Evolutionary conservation across 2,329 filamentous ascomycete species (phyloP).

Genomic region (Fusarium camptoceras): DNA sequence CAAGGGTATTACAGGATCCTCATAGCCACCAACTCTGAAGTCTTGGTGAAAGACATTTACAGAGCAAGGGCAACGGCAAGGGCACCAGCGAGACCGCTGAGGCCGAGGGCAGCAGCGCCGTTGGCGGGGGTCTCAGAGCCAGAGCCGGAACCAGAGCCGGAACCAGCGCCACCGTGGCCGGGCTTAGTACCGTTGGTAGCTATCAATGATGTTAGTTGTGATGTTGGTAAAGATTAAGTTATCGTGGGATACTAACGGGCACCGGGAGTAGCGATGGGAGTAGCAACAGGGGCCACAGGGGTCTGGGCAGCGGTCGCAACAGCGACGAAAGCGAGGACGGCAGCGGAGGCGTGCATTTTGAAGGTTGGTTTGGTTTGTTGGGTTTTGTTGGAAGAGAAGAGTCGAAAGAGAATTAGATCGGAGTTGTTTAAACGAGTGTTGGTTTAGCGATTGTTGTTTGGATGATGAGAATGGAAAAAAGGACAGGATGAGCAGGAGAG

Average conservation of each 20-base stretch:
- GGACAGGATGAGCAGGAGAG: constrained; percentile 21
- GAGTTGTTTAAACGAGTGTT: constrained; percentile 32
- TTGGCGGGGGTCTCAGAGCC: constrained; percentile 26
- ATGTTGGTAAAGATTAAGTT: constrained; percentile 7
- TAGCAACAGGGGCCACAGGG: constrained; percentile 36
- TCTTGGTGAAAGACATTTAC: constrained; percentile 28
- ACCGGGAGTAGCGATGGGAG: constrained; percentile 34
- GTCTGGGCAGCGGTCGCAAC: constrained; percentile 39
- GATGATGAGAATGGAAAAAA: constrained; percentile 17
- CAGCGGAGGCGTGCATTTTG: constrained; percentile 45
- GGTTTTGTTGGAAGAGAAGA: neutral
- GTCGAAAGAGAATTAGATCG: constrained; percentile 25
- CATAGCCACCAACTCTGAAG: constrained; percentile 17
- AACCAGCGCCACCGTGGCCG: constrained; percentile 23
- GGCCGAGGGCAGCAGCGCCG: constrained; percentile 36
- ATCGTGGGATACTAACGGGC: constrained; percentile 32
- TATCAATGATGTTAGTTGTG: constrained; percentile 17
- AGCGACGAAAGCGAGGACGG: constrained; percentile 45
- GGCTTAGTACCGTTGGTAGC: constrained; percentile 36
- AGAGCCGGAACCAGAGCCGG: constrained; percentile 17
- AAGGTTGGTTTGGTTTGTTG: constrained; percentile 23
- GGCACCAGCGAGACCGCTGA: constrained; percentile 41
- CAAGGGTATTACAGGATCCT: constrained; percentile 14
- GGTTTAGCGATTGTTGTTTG: constrained; percentile 35
- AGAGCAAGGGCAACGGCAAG: constrained; percentile 43